Evolutionary conservation across 208 protist species (phyloP), one percentile per base, ranked within the genome.

Genomic region (Trypanosoma platydactyli): DNA sequence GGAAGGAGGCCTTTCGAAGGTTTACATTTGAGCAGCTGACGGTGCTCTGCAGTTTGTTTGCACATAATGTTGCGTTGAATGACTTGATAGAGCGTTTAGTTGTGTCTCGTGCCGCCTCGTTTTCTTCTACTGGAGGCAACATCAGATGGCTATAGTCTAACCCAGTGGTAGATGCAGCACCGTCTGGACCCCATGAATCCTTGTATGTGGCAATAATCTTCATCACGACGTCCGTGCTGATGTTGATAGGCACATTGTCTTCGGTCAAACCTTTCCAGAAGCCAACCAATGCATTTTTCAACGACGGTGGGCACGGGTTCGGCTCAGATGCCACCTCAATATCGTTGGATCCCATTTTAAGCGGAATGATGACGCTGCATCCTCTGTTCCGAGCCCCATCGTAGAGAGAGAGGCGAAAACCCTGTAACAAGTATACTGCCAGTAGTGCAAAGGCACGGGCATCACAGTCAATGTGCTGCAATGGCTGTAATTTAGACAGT

Each of bases 231-330:
- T 91, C 84, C 24, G 69, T 68, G 24, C 62, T 86, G 62, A 91
- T 84, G 35, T 73, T 75, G n/a, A 86, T 74, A 42, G 71, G 62
- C 29, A 57, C 35, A 6, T 68, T 77, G 13, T 51, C 64, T 38
- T 56, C 61, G 22, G 68, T 40, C 18, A 63, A 51, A 15, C 73
- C 71, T 33, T 65, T 73, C 86, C 89, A 95, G 45, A 92, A 84
- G 16, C 84, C 86, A 53, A 90, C 80, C 16, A 95, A 72, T 54
- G 84, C 82, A 33, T 86, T 83, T n/a, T 90, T 74, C 24, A 95
- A 70, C 33, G 85, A 66, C 13, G 52, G 48, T 16, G 89, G 84
- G 54, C 84, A 92, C n/a, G 84, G 84, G 56, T 92, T 83, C 7
- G 80, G 78, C 27, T 68, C 64, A 13, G 73, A n/a, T 41, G 72